These are phyloP conservation scores for Hysterangium stoloniferum DNA, from an alignment of 768 basidiomycete species.

Conservation along the genomic window DNA sequence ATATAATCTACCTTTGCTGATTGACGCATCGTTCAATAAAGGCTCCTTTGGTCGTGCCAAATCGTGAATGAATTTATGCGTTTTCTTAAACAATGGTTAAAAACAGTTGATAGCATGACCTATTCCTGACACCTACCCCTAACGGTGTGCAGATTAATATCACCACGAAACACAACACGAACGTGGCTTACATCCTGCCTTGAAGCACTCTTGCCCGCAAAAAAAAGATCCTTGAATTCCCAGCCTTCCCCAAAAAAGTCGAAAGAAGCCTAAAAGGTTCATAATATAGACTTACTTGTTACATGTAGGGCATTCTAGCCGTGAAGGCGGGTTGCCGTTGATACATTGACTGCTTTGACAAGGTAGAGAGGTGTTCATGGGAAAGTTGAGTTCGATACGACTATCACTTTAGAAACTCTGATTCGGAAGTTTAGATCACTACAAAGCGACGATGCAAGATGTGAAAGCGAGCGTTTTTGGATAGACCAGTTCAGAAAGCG, in stretches of 20 bases:
- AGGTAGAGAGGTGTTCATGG: conserved; percentile 28
- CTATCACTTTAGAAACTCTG: too few species aligned
- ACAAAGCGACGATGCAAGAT: too few species aligned
- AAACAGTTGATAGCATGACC: conserved; percentile 21
- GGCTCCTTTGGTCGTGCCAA: conserved; percentile 34
- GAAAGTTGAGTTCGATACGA: too few species aligned
- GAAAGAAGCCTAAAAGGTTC: conserved; percentile 5
- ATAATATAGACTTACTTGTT: conserved; percentile 67
- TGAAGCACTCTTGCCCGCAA: conserved; percentile 96
- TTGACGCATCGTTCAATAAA: conserved; percentile 20
- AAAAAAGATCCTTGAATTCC: conserved; percentile 83
- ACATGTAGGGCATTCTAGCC: conserved; percentile 90
- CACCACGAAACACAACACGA: conserved; percentile 8
- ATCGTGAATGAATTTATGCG: conserved; percentile 71
- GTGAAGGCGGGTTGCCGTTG: conserved; percentile 78
- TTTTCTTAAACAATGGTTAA: conserved; percentile 57
- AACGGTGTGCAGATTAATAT: conserved; percentile 14
- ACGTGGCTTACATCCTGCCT: conserved; percentile 75
- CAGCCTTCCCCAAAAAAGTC: conserved; percentile 48
- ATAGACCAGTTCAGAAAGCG: too few species aligned
- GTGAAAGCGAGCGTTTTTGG: too few species aligned
- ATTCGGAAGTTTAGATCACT: too few species aligned
- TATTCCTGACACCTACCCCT: conserved; percentile 26
- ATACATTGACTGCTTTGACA: conserved; percentile 69
- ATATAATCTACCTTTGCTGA: conserved; percentile 20